Percentiles rank a stretch among this genome's conserved stretches.
phyloP scores from a whole-genome alignment of 177 flowering plant species.

The Vitis hybrid region DNA sequence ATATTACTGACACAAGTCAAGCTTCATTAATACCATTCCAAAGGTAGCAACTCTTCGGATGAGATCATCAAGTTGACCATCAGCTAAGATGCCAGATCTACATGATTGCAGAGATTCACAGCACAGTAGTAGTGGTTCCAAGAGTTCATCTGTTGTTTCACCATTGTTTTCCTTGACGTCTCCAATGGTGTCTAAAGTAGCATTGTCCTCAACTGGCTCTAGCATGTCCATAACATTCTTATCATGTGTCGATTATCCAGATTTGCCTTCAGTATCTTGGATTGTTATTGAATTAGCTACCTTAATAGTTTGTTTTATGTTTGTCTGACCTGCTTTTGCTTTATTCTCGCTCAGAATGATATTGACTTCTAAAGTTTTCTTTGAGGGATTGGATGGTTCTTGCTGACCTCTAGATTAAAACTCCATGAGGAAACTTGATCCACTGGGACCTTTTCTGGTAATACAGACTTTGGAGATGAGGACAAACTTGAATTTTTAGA shows the following conservation, averaged over 20 bases:
- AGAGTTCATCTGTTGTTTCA: too few species aligned
- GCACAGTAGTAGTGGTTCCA: too few species aligned
- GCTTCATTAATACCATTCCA: too few species aligned
- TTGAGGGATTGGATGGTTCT: not conserved
- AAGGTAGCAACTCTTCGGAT: too few species aligned
- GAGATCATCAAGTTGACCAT: too few species aligned
- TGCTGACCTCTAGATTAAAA: slow-evolving; percentile 2
- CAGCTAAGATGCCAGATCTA: too few species aligned
- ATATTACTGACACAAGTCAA: too few species aligned
- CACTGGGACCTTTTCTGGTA: slow-evolving; percentile 4
- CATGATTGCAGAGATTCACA: too few species aligned
- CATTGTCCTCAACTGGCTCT: too few species aligned
- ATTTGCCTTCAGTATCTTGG: slow-evolving; percentile 1
- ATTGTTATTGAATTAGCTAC: not conserved
- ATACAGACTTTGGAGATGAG: slow-evolving; percentile 26
- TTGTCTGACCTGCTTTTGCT: not conserved
- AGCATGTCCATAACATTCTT: too few species aligned
- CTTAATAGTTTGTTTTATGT: not conserved
- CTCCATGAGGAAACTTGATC: slow-evolving; percentile 8
- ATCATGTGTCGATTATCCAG: not conserved
- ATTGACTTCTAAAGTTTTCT: slow-evolving; percentile 7
- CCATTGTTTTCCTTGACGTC: too few species aligned
- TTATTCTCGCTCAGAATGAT: not conserved
- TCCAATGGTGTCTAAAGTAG: too few species aligned
- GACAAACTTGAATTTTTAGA: slow-evolving; percentile 1